Conservation (phyloP, 306 rosid genomes). For the Hippophae rhamnoides region DNA sequence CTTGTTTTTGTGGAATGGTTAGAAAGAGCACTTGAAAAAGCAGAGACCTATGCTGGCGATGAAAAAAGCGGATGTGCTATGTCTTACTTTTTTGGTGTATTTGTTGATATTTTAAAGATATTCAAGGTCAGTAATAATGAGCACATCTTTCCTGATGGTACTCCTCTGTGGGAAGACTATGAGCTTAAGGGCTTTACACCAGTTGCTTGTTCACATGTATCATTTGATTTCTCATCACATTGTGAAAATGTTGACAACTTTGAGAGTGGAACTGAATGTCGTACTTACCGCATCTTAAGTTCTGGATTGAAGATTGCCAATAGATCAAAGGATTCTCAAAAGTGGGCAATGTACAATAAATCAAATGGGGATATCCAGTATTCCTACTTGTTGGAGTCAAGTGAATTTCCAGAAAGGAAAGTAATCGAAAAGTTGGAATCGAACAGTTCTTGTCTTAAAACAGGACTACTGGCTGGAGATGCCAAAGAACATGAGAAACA, state of each 20-base stretch:
- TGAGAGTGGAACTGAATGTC: constrained; percentile 43
- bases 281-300: constrained; percentile 46
- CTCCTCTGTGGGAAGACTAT: constrained; percentile 89
- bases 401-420: constrained; percentile 30
- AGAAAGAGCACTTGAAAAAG: constrained; percentile 31
- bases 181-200: constrained; percentile 87
- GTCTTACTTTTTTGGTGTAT: constrained; percentile 57
- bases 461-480: constrained; percentile 16
- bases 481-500: constrained; percentile 20
- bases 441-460: constrained; percentile 15
- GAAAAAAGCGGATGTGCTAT: constrained; percentile 40
- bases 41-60: constrained; percentile 32
- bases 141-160: constrained; percentile 22
- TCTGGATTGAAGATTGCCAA: constrained; percentile 53
- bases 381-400: constrained; percentile 8
- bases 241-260: constrained; percentile 42
- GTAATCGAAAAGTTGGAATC: constrained; percentile 23
- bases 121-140: constrained; percentile 23
- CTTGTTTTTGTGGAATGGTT: constrained; percentile 82
- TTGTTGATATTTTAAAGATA: constrained; percentile 39
- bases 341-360: constrained; percentile 45
- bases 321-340: constrained; percentile 39
- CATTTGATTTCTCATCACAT: constrained; percentile 48
- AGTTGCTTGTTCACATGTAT: constrained; percentile 35
- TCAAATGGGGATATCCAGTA: constrained; percentile 20